Base-by-base conservation (phyloP, 2,329 filamentous ascomycete species). In the Camillea tinctor region DNA sequence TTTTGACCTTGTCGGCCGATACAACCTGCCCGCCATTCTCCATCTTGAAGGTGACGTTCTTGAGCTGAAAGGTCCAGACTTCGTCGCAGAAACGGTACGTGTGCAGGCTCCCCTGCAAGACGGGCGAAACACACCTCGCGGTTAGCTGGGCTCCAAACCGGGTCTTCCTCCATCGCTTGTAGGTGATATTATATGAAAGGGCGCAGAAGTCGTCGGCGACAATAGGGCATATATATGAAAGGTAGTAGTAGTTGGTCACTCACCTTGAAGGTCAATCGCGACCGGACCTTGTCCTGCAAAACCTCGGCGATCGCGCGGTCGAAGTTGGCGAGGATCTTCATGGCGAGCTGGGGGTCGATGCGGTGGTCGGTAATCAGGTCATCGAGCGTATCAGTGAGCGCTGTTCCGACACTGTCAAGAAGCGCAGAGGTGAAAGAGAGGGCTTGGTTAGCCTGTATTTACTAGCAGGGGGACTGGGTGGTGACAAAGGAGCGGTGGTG, bases 41-140 rank as follows among this genome's bases (percentile, higher is more conserved):
- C 80, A 98, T 89, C 80, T 99, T 99, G 81, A 99, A 98, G n/a
- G 89, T 93, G 58, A 98, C 93, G 68, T 98, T 95, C 79, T 97
- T 97, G 78, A 99, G 96, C 60, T 99, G 85, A 76, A 99, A 99
- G 1, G 95, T 99, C 95, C 95, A 99, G 60, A 99, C 95, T 80
- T 99, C 95, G 78, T 99, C 95, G 81, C 95, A 99, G 84, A 99
- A 99, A 69, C 95, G 90, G 81, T 99, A 99, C 17, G 95, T 98
- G 75, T 98, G 93, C 64, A 99, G 88, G 73, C 96, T 95, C 53
- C 95, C 95, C 94, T 97, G 69, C 60, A 60, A 7, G 22, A 50
- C 7, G 24, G n/a, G 52, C 21, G 54, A 49, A 55, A 7, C 26
- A 7, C 26, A 7, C 44, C n/a, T 4, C 49, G 57, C 36, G 53